Base-by-base conservation (phyloP, 441 rosid genomes). In the Syzygium malaccense region DNA sequence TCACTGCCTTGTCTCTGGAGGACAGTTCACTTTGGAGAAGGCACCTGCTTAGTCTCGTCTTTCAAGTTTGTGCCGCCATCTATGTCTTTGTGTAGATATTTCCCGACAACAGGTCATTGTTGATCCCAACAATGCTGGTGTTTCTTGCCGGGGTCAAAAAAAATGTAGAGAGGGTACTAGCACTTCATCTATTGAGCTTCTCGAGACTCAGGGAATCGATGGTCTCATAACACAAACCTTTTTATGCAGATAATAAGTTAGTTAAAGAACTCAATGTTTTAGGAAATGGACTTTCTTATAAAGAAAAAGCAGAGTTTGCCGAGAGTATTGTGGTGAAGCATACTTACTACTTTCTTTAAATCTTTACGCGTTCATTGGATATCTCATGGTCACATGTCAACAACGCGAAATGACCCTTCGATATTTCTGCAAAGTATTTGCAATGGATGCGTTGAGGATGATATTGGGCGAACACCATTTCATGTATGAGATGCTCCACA, bases 1-100 rank as follows among this genome's bases (percentile, higher is more conserved):
- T n/a, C 71, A n/a, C 0, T 1, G 1, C 20, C 10, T n/a, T 62
- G 37, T 62, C 33, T 14, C 7, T 3, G 19, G 0, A 62, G 33
- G 33, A 62, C 0, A 54, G 6, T 54, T 62, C 71, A 14, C 71
- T 62, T n/a, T n/a, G 71, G 71, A n/a, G 20, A 62, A n/a, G 37
- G 8, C 32, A n/a, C 14, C 8, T 6, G 18, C 71, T 62, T 14
- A 62, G 37, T n/a, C 32, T 62, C 33, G 14, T 62, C 20, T 62
- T n/a, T 18, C 37, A 62, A 62, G 71, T n/a, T 2, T 0, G 71
- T 62, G 71, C 71, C 4, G 0, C 5, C 5, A 62, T 62, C 20
- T n/a, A 62, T 14, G 8, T 62, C 19, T 7, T n/a, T 14, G 5
- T n/a, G 33, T 5, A 62, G 2, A 62, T n/a, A n/a, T n/a, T 62